Conservation (phyloP, 257 asterid genomes). For the Nicotiana undulata region DNA sequence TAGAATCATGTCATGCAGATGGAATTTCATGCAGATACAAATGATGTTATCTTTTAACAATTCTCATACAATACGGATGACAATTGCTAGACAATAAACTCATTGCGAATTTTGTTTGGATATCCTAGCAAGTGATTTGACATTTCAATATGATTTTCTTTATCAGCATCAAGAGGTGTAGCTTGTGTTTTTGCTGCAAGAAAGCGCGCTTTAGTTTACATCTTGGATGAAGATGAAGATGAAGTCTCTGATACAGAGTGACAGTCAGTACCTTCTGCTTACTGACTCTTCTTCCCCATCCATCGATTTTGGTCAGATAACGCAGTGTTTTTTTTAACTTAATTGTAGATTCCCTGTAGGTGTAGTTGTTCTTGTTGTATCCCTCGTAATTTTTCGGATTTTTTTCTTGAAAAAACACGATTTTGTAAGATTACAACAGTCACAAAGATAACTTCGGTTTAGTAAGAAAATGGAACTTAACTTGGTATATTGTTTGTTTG, state of each 20-base stretch:
- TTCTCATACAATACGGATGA: neutral
- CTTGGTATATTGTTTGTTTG: too few relatives aligned
- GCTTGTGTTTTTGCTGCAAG: constrained; percentile 81
- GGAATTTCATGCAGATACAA: neutral
- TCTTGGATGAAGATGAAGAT: constrained; percentile 94
- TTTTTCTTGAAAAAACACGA: too few relatives aligned
- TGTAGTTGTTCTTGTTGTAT: too few relatives aligned
- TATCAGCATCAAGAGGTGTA: constrained; percentile 90
- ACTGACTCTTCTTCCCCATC: neutral
- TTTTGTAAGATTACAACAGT: too few relatives aligned
- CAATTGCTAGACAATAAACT: neutral
- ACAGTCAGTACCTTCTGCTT: constrained; percentile 4
- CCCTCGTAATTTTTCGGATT: too few relatives aligned
- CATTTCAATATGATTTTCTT: constrained; percentile 1
- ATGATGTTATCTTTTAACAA: neutral
- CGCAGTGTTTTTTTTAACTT: neutral
- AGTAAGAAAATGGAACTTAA: too few relatives aligned
- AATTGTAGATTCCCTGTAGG: neutral
- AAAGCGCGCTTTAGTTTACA: constrained; percentile 87
- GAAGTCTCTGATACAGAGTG: constrained; percentile 62
- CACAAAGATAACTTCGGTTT: too few relatives aligned
- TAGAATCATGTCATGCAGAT: neutral
- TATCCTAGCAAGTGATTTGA: constrained; percentile 11
- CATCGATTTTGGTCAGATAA: neutral
- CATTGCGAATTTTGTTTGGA: neutral